Percentiles rank a stretch among this genome's conserved stretches.
Conservation (phyloP, 495 filamentous ascomycete species). For the Penicillium roqueforti region DNA sequence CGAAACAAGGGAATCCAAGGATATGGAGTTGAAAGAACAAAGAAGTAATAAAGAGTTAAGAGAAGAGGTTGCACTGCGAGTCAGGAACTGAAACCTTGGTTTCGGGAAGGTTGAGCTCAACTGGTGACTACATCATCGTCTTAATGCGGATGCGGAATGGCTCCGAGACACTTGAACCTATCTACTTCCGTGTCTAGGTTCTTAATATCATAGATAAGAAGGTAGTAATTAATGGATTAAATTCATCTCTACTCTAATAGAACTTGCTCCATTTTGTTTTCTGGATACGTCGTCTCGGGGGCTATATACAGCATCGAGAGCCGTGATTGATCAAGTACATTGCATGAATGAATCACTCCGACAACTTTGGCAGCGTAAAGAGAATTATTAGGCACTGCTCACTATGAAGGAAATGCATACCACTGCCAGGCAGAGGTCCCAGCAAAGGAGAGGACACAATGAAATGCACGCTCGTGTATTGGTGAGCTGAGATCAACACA, state of each 20-base stretch:
- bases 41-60: too few species aligned
- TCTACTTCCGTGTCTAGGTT: not conserved
- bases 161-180: not conserved
- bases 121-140: conserved; percentile 17
- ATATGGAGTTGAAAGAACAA: not conserved
- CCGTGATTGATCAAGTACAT: conserved; percentile 33
- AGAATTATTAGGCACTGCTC: conserved; percentile 18
- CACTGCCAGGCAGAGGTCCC: conserved; percentile 16
- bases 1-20: not conserved
- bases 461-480: conserved; percentile 11
- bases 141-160: conserved; percentile 15
- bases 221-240: not conserved
- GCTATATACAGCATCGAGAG: conserved; percentile 38
- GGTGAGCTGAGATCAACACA: conserved; percentile 5
- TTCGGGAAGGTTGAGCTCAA: not conserved
- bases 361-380: conserved; percentile 6
- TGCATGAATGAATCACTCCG: conserved; percentile 20
- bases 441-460: conserved; percentile 23
- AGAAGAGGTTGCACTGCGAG: conserved; percentile 1
- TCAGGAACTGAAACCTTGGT: conserved; percentile 4
- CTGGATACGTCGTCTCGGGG: conserved; percentile 15
- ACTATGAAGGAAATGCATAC: conserved; percentile 12
- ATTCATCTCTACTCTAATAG: conserved; percentile 8
- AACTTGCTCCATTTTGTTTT: conserved; percentile 12
- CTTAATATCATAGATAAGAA: not conserved